Percentiles rank a stretch among this genome's conserved stretches.
phyloP scores from a whole-genome alignment of 768 basidiomycete genomes.

The Suillus occidentalis region DNA sequence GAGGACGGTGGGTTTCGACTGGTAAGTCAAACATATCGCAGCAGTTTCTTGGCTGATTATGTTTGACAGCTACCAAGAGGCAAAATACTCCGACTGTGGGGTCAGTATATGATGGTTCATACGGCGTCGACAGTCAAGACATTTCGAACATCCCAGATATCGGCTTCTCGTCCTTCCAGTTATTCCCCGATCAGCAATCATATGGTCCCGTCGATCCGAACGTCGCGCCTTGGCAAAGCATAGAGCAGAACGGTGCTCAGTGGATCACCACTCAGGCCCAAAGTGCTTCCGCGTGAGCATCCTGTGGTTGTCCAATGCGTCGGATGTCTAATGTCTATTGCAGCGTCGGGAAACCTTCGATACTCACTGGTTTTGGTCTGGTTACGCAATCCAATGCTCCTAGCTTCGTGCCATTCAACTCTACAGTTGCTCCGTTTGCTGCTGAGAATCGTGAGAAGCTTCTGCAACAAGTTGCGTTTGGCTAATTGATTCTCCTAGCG shows the following conservation, averaged over 20 bases:
- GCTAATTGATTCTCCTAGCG: slow-evolving; percentile 14
- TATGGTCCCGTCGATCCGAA: slow-evolving; percentile 52
- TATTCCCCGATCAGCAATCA: slow-evolving; percentile 68
- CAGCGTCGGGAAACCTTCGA: slow-evolving; percentile 56
- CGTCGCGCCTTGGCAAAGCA: slow-evolving; percentile 52
- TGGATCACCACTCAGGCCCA: slow-evolving; percentile 58
- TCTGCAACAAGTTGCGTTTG: background rate
- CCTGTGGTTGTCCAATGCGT: background rate
- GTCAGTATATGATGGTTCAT: slow-evolving; percentile 58
- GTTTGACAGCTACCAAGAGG: slow-evolving; percentile 43
- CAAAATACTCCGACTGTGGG: slow-evolving; percentile 46
- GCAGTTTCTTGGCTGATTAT: slow-evolving; percentile 10
- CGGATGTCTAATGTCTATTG: slow-evolving; percentile 9
- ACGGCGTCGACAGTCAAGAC: slow-evolving; percentile 67
- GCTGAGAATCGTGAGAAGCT: slow-evolving; percentile 27
- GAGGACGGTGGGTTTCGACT: slow-evolving; percentile 61
- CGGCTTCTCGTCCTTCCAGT: slow-evolving; percentile 57
- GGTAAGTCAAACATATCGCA: slow-evolving; percentile 31
- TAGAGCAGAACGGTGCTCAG: slow-evolving; percentile 46
- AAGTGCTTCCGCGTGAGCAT: slow-evolving; percentile 42
- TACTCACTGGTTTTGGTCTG: slow-evolving; percentile 59
- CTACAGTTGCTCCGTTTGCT: slow-evolving; percentile 42
- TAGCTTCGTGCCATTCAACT: slow-evolving; percentile 64
- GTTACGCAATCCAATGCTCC: slow-evolving; percentile 55
- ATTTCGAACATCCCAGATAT: slow-evolving; percentile 57